phyloP scores from a whole-genome alignment of 2,329 filamentous ascomycete genomes.

The Cryphonectria japonica region DNA sequence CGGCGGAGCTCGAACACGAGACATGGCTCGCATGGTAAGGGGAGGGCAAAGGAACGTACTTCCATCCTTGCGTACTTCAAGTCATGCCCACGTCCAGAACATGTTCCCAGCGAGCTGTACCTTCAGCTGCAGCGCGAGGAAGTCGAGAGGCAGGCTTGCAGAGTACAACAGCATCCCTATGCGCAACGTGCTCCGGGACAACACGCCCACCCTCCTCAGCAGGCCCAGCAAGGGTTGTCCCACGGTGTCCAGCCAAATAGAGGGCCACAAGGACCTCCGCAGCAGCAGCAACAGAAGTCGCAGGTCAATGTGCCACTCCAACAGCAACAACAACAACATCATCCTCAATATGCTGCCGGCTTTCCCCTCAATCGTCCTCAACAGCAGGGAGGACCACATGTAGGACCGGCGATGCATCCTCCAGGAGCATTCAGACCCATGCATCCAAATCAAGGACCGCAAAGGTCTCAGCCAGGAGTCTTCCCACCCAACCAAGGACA shows the following conservation, averaged over 20 bases:
- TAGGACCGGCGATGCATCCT: background rate
- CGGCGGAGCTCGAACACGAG: constrained; percentile 28
- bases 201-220: background rate
- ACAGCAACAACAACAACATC: background rate
- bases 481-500: background rate
- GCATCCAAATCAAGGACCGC: background rate
- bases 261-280: background rate
- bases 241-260: background rate
- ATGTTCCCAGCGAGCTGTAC: constrained; percentile 23
- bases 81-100: constrained; percentile 40
- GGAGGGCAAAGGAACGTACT: constrained; percentile 41
- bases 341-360: background rate
- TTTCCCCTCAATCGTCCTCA: background rate
- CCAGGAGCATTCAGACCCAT: background rate
- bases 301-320: background rate
- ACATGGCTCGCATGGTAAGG: constrained; percentile 36
- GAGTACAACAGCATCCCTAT: background rate
- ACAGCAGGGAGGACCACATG: background rate
- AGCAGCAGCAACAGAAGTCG: background rate
- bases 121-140: constrained; percentile 18
- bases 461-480: background rate
- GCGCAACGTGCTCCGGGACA: background rate
- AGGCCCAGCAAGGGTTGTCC: background rate
- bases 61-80: constrained; percentile 53
- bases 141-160: background rate